phyloP scores from a whole-genome alignment of 1,139 yeast species.

The Sugiyamaella sp. region DNA sequence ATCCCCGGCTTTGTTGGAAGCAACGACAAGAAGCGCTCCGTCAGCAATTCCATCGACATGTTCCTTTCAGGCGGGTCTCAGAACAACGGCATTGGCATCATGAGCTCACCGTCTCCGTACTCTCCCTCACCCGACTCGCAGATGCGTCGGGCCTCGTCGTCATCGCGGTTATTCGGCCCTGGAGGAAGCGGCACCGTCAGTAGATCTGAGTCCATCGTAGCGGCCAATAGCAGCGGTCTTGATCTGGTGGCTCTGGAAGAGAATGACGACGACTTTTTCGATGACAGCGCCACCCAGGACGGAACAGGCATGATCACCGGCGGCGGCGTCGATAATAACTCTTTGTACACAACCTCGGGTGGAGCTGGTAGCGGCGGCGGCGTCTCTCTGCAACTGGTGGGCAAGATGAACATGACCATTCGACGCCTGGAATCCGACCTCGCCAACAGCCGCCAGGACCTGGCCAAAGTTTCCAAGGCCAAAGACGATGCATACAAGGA shows the following conservation, averaged over 20 bases:
- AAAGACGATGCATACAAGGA: slow-evolving; percentile 72
- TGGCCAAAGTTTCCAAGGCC: slow-evolving; percentile 54
- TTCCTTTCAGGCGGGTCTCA: slow-evolving; percentile 8
- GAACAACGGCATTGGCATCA: not conserved
- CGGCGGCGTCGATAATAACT: slow-evolving; percentile 33
- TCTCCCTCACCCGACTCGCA: slow-evolving; percentile 15
- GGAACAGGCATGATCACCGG: slow-evolving; percentile 11
- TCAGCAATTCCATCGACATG: slow-evolving; percentile 18
- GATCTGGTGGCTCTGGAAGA: slow-evolving; percentile 21
- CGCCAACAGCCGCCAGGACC: slow-evolving; percentile 64
- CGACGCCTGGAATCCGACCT: slow-evolving; percentile 81
- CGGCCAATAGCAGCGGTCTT: slow-evolving; percentile 5
- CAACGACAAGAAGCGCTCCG: slow-evolving; percentile 20
- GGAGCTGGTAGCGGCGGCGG: slow-evolving; percentile 24
- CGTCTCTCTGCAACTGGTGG: slow-evolving; percentile 62
- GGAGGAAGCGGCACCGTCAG: slow-evolving; percentile 3
- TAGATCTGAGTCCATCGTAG: slow-evolving; percentile 4
- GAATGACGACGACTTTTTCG: slow-evolving; percentile 24
- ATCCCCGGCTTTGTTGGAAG: slow-evolving; percentile 16
- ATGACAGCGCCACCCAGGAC: slow-evolving; percentile 32
- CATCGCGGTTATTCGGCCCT: slow-evolving; percentile 7
- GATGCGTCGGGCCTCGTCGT: slow-evolving; percentile 16
- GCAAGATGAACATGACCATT: slow-evolving; percentile 72
- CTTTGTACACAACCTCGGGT: slow-evolving; percentile 34
- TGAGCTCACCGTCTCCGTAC: slow-evolving; percentile 13